phyloP scores from a whole-genome alignment of 139 green algal genomes.

The Closterium sp. region DNA sequence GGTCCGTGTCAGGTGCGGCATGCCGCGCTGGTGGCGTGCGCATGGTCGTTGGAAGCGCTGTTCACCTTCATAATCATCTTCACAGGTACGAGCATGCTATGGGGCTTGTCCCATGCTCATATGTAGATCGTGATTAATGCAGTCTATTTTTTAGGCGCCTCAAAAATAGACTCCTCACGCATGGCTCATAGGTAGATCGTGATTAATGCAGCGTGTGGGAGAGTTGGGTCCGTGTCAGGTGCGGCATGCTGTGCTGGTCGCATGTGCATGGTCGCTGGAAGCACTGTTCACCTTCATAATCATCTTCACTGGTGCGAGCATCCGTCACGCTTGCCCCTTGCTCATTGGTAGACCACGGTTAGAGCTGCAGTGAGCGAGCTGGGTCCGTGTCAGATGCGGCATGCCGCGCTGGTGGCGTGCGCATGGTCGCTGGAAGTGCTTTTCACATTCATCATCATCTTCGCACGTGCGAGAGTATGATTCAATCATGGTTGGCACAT shows the following conservation, averaged over 20 bases:
- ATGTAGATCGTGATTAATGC: no score
- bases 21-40: background rate
- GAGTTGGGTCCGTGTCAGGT: background rate
- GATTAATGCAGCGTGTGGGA: no score
- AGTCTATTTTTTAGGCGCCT: no score
- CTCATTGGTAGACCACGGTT: no score
- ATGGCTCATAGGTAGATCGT: no score
- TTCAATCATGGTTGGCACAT: no score
- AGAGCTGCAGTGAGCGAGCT: background rate
- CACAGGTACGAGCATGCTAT: background rate
- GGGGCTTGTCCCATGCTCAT: background rate
- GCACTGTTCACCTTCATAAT: background rate
- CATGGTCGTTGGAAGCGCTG: background rate
- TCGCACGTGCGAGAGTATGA: background rate
- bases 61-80: background rate
- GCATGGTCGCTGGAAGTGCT: background rate
- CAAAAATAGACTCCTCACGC: background rate
- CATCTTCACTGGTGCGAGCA: background rate
- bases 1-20: background rate
- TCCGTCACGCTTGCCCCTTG: no score
- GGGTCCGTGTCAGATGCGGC: background rate
- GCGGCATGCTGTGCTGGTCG: background rate
- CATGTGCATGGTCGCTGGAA: background rate
- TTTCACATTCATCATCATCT: background rate
- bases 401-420: background rate